These are phyloP conservation scores for Rhodotorula graminis DNA, from an alignment of 768 basidiomycete species.

Conservation along the genomic window DNA sequence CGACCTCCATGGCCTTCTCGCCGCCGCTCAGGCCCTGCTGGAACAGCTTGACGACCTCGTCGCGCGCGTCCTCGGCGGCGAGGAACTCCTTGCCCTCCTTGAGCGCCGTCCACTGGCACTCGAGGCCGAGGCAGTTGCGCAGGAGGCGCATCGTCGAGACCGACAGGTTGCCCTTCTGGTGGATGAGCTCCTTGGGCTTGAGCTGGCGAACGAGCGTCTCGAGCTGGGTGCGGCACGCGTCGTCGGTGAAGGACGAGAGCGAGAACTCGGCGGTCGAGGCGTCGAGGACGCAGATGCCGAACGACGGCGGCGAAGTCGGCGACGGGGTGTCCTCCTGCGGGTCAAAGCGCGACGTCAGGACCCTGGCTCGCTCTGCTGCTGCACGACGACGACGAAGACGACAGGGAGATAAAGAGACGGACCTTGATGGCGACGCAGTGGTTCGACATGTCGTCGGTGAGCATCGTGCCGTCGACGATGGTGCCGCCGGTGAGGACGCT, in stretches of 20 bases:
- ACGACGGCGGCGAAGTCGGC: constrained; percentile 47
- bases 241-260: constrained; percentile 81
- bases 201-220: constrained; percentile 91
- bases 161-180: constrained; percentile 71
- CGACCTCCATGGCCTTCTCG: constrained; percentile 47
- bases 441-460: constrained; percentile 87
- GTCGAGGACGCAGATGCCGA: constrained; percentile 87
- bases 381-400: background rate
- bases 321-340: constrained; percentile 35
- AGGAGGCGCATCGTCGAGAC: constrained; percentile 75
- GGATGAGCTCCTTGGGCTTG: constrained; percentile 47
- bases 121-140: constrained; percentile 69
- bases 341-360: background rate
- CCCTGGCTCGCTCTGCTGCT: background rate
- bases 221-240: constrained; percentile 81
- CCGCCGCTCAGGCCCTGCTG: constrained; percentile 43
- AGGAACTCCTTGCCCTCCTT: constrained; percentile 73
- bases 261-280: constrained; percentile 94
- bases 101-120: constrained; percentile 83
- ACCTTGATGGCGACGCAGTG: constrained; percentile 85
- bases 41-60: constrained; percentile 65
- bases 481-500: constrained; percentile 97
- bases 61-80: constrained; percentile 63
- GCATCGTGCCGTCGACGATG: constrained; percentile 78
- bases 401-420: constrained; percentile 8